These are phyloP conservation scores for Athelia sp. DNA, from an alignment of 1,284 basidiomycete species.

Conservation along the genomic window DNA sequence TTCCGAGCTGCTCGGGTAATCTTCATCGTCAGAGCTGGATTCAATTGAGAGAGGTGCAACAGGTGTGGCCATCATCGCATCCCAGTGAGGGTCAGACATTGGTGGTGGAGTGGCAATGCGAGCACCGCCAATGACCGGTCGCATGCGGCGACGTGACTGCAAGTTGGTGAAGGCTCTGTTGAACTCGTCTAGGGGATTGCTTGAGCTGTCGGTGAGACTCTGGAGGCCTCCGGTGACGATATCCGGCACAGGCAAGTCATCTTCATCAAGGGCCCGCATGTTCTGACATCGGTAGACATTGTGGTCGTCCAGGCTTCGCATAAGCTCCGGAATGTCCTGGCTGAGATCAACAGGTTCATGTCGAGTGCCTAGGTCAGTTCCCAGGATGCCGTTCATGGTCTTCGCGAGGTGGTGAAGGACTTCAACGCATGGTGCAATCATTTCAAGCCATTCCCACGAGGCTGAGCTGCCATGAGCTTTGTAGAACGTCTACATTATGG, in stretches of 20 bases:
- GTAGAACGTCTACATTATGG: conserved; percentile 3
- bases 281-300: conserved; percentile 11
- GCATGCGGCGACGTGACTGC: conserved; percentile 8
- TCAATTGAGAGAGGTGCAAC: not conserved
- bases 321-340: conserved; percentile 13
- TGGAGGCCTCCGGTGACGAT: conserved; percentile 11
- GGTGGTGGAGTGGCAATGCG: not conserved
- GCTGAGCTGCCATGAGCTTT: conserved; percentile 7
- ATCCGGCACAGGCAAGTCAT: conserved; percentile 12
- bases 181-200: conserved; percentile 12
- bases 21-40: not conserved
- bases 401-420: conserved; percentile 7
- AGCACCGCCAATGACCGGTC: conserved; percentile 5
- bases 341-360: conserved; percentile 13
- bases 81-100: not conserved
- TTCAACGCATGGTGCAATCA: conserved; percentile 10
- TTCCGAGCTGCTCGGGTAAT: not conserved
- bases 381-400: conserved; percentile 7
- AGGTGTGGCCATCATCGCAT: not conserved
- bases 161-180: conserved; percentile 10
- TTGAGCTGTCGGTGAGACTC: conserved; percentile 9
- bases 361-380: conserved; percentile 7
- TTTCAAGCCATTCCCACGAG: conserved; percentile 11
- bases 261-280: conserved; percentile 13
- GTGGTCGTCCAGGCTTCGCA: conserved; percentile 14